phyloP scores from a whole-genome alignment of 192 early-diverging fungal genomes.

The Dimargaris cristalligena region DNA sequence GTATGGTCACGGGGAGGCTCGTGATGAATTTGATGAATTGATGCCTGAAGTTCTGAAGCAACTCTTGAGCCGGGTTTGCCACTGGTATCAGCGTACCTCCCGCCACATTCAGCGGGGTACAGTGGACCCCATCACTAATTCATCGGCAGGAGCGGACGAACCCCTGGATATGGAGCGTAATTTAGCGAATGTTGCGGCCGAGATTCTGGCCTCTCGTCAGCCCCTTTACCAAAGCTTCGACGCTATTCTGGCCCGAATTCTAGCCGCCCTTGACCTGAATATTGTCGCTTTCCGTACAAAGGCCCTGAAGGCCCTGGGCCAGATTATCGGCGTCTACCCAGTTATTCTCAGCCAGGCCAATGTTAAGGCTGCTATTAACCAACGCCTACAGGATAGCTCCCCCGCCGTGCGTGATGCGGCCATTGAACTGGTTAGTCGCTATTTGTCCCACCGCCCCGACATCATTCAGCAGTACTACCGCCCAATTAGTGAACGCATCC shows the following conservation, averaged over 20 bases:
- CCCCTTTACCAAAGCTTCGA: constrained; percentile 54
- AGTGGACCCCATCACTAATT: background rate
- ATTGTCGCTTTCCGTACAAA: constrained; percentile 56
- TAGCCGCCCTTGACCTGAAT: constrained; percentile 40
- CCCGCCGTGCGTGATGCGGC: constrained; percentile 79
- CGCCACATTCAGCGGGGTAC: background rate
- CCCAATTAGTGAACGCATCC: constrained; percentile 56
- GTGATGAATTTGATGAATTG: background rate
- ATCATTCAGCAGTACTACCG: constrained; percentile 63
- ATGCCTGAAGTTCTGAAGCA: background rate
- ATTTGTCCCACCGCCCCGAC: constrained; percentile 43
- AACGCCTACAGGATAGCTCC: constrained; percentile 63
- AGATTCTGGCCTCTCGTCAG: constrained; percentile 29
- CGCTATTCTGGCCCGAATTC: constrained; percentile 43
- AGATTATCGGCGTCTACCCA: constrained; percentile 50
- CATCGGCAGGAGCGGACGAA: background rate
- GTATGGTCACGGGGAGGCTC: background rate
- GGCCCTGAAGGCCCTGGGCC: constrained; percentile 61
- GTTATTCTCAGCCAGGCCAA: constrained; percentile 38
- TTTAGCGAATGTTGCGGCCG: constrained; percentile 15
- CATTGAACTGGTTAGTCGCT: constrained; percentile 73
- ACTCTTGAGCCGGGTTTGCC: background rate
- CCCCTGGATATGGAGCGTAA: background rate
- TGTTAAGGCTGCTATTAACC: constrained; percentile 51
- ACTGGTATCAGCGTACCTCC: background rate